Conservation (phyloP, 495 filamentous ascomycete species). For the Wilcoxina mikolae region DNA sequence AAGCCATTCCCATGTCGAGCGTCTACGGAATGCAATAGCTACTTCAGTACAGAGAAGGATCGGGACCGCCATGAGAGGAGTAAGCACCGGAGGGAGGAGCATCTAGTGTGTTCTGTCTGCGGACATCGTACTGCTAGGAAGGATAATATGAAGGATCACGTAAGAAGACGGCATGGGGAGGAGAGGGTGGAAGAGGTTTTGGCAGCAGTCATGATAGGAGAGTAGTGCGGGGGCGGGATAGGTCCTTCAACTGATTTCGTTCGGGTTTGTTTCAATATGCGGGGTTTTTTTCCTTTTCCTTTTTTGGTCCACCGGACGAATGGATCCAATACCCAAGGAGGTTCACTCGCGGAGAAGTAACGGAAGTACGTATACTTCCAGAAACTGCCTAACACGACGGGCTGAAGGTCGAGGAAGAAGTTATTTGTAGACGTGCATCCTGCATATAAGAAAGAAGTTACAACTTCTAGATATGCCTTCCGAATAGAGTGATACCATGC, state of each 20-base stretch:
- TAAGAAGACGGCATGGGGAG: constrained; percentile 12
- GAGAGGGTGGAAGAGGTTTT: background rate
- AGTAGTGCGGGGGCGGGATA: too few species aligned
- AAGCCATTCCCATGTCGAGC: constrained; percentile 13
- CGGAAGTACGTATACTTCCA: too few species aligned
- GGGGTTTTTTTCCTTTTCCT: background rate
- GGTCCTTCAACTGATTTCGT: background rate
- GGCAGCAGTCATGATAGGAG: background rate
- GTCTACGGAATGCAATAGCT: background rate
- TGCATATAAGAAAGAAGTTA: too few species aligned
- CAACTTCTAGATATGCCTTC: too few species aligned
- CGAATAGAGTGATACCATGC: too few species aligned
- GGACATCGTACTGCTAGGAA: constrained; percentile 13
- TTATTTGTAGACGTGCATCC: too few species aligned
- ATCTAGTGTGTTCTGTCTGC: constrained; percentile 11
- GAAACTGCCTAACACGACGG: too few species aligned
- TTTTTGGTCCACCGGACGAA: background rate
- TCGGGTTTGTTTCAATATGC: background rate
- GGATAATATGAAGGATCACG: constrained; percentile 23
- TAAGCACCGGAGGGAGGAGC: constrained; percentile 9
- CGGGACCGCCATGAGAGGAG: constrained; percentile 10
- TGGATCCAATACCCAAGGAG: too few species aligned
- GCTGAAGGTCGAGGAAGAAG: too few species aligned
- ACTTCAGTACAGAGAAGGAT: constrained; percentile 14
- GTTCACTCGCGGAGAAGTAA: too few species aligned